These are phyloP conservation scores for Atkinsonella texensis DNA, from an alignment of 2,329 filamentous ascomycete genomes.

Conservation along the genomic window DNA sequence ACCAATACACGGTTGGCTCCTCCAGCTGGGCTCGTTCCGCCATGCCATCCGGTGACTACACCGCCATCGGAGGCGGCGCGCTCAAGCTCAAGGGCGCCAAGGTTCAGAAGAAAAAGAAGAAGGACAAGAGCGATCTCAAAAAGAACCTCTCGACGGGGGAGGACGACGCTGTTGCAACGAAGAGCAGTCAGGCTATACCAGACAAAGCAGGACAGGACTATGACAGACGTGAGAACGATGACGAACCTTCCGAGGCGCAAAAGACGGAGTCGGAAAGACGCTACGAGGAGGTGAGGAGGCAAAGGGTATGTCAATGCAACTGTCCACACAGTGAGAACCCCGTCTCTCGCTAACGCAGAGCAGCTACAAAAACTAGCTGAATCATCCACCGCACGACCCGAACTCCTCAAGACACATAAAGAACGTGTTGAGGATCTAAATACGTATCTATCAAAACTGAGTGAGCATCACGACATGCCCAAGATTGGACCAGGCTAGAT, in stretches of 20 bases:
- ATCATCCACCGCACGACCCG: constrained; percentile 42
- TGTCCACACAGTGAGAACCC: neutral
- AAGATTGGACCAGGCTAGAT: constrained; percentile 49
- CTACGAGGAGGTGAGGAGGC: constrained; percentile 69
- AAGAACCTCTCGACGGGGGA: constrained; percentile 29
- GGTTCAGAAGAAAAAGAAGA: constrained; percentile 55
- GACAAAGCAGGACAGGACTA: constrained; percentile 16
- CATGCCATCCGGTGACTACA: constrained; percentile 70
- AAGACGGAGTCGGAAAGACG: constrained; percentile 80
- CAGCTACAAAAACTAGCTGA: constrained; percentile 73
- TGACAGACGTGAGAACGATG: constrained; percentile 20
- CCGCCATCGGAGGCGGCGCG: constrained; percentile 52
- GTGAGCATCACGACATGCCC: constrained; percentile 96
- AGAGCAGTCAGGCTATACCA: constrained; percentile 2
- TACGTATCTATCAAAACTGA: constrained; percentile 79
- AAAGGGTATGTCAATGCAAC: constrained; percentile 48
- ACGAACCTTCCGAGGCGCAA: constrained; percentile 18
- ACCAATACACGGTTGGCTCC: no score
- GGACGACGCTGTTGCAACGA: constrained; percentile 7
- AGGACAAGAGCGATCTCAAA: constrained; percentile 33
- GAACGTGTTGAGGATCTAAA: constrained; percentile 94
- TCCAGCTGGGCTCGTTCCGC: neutral
- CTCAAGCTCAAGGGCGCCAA: constrained; percentile 76
- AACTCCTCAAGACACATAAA: constrained; percentile 92
- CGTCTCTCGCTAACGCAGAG: constrained; percentile 1